A percentile compares a stretch with the other conserved stretches of the same genome.
phyloP scores from a whole-genome alignment of 495 filamentous ascomycete genomes.

The Annulohypoxylon nitens region DNA sequence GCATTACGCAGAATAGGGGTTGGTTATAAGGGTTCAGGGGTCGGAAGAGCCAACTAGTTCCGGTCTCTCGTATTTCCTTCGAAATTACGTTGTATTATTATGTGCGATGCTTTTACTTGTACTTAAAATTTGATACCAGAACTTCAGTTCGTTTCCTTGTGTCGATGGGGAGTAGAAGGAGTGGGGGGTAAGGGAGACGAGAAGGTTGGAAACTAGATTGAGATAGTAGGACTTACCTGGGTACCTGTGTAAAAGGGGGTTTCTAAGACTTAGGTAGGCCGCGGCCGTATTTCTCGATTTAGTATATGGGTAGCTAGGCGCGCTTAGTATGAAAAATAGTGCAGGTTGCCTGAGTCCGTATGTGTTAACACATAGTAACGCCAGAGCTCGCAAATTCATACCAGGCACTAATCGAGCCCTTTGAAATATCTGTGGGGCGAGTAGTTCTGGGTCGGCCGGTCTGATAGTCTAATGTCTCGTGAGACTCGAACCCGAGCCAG shows the following conservation, averaged over 20 bases:
- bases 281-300: neutral
- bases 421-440: neutral
- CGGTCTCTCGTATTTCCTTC: constrained; percentile 14
- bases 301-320: neutral
- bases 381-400: constrained; percentile 2
- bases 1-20: constrained; percentile 3
- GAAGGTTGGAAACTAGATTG: neutral
- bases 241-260: neutral
- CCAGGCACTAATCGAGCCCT: neutral
- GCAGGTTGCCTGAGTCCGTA: constrained; percentile 19
- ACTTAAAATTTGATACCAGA: constrained; percentile 36
- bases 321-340: neutral
- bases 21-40: neutral
- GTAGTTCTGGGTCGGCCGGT: neutral
- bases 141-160: constrained; percentile 26
- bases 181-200: neutral
- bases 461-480: constrained; percentile 20
- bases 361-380: neutral
- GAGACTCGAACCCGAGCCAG: constrained; percentile 10
- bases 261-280: constrained; percentile 1
- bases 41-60: constrained; percentile 12
- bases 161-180: neutral
- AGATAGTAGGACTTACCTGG: neutral
- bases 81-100: constrained; percentile 11
- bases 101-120: constrained; percentile 3